Percentiles rank a stretch among this genome's conserved stretches.
These are phyloP conservation scores for Cercospora sp. DNA, from an alignment of 2,329 filamentous ascomycete species.

Conservation along the genomic window DNA sequence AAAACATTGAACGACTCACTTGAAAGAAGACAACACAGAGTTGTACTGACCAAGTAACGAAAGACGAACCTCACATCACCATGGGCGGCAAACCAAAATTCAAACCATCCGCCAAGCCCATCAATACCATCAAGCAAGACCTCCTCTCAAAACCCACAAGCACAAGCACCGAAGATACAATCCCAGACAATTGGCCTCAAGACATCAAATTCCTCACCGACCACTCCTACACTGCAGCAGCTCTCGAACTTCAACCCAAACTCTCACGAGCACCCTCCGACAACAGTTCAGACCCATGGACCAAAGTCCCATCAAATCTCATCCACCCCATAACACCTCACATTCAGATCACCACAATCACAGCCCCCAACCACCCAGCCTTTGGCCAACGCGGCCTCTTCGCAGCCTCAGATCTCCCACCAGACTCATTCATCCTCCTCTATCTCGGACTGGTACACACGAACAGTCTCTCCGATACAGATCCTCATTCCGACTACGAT, in stretches of 20 bases:
- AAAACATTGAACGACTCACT: background rate
- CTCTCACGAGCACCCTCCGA: constrained; percentile 32
- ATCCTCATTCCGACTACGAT: constrained; percentile 53
- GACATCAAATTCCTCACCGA: constrained; percentile 36
- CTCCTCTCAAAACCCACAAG: background rate
- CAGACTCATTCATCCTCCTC: constrained; percentile 50
- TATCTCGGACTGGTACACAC: constrained; percentile 54
- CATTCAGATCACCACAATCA: constrained; percentile 47
- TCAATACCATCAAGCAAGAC: background rate
- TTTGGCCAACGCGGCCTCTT: constrained; percentile 51
- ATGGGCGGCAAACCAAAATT: background rate
- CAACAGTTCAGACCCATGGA: constrained; percentile 25
- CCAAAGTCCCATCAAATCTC: constrained; percentile 26
- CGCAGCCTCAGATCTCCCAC: constrained; percentile 46
- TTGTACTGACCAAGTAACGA: background rate
- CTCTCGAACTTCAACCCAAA: constrained; percentile 30
- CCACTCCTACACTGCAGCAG: constrained; percentile 35
- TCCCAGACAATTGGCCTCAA: constrained; percentile 36
- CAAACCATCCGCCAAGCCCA: background rate
- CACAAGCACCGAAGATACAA: background rate
- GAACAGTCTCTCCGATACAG: constrained; percentile 45
- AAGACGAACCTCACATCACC: background rate
- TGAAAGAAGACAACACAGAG: background rate
- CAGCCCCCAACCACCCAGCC: constrained; percentile 48
- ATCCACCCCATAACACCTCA: constrained; percentile 38